Conservation (phyloP, 768 basidiomycete species). For the Gloeostereum incarnatum region DNA sequence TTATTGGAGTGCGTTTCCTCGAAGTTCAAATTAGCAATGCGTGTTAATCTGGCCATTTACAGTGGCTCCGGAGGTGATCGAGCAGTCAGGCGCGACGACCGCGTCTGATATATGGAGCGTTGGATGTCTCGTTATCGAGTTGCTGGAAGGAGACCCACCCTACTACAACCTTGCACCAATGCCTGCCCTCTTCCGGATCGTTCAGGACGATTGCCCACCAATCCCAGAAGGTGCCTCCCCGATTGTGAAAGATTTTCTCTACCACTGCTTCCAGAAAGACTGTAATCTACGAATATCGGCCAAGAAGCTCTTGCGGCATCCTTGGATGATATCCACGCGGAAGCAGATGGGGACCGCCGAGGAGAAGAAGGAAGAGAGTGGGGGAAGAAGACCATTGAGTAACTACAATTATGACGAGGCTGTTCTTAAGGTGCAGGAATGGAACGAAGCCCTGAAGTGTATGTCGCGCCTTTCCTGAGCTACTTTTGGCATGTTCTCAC, state of each 20-base stretch:
- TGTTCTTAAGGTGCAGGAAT: constrained; percentile 92
- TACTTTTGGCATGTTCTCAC: constrained; percentile 7
- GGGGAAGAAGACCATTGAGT: constrained; percentile 38
- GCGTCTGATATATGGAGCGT: constrained; percentile 98
- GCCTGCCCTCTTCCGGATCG: constrained; percentile 97
- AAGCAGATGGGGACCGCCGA: constrained; percentile 49
- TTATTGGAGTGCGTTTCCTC: constrained; percentile 79
- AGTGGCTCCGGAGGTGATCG: constrained; percentile 99
- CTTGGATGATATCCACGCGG: constrained; percentile 89
- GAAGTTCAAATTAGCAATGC: background rate
- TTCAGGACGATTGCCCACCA: constrained; percentile 95
- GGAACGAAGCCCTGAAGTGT: constrained; percentile 98
- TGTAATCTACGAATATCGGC: constrained; percentile 90
- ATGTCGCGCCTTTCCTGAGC: constrained; percentile 10
- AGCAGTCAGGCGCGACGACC: constrained; percentile 94
- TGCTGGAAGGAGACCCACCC: constrained; percentile 86
- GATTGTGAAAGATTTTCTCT: constrained; percentile 92
- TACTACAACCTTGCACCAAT: constrained; percentile 95
- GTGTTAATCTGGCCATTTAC: constrained; percentile 3
- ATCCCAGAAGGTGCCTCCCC: constrained; percentile 94
- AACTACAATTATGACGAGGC: constrained; percentile 93
- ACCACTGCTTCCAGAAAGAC: constrained; percentile 98
- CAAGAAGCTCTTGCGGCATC: constrained; percentile 84
- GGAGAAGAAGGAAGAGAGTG: constrained; percentile 13
- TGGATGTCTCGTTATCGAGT: constrained; percentile 96